These are phyloP conservation scores for Neopestalotiopsis rosae DNA, from an alignment of 2,329 filamentous ascomycete genomes.

Conservation along the genomic window DNA sequence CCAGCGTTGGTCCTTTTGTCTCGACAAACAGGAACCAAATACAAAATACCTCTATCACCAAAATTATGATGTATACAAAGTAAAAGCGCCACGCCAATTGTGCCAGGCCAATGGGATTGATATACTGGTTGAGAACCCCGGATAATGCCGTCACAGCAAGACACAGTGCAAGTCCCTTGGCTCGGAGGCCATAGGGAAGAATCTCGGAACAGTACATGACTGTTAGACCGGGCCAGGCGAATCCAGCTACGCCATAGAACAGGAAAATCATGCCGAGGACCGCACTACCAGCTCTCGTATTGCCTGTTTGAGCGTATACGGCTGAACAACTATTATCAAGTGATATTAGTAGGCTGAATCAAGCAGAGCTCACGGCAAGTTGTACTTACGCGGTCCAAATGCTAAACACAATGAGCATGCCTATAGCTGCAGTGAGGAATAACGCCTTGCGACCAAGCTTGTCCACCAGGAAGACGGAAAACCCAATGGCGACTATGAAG, in stretches of 20 bases:
- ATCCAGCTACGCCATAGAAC: conserved; percentile 54
- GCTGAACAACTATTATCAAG: conserved; percentile 30
- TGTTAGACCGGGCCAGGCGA: conserved; percentile 59
- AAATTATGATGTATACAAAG: conserved; percentile 58
- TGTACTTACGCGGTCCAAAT: conserved; percentile 36
- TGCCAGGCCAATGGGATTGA: conserved; percentile 59
- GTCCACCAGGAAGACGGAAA: conserved; percentile 19
- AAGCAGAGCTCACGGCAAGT: neutral
- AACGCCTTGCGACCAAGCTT: conserved; percentile 22
- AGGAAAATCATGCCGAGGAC: conserved; percentile 35
- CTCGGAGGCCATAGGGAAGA: conserved; percentile 56
- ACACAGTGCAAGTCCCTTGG: conserved; percentile 50
- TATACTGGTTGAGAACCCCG: conserved; percentile 40
- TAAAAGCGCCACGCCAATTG: conserved; percentile 60
- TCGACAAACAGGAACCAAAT: neutral
- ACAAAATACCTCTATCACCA: conserved; percentile 31
- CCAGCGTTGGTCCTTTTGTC: neutral
- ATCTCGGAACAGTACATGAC: conserved; percentile 55
- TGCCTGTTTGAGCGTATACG: conserved; percentile 34
- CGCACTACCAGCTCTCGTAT: conserved; percentile 34
- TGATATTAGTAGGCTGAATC: neutral
- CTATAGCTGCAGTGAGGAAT: conserved; percentile 24
- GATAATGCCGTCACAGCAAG: conserved; percentile 34
- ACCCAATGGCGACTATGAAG: neutral
- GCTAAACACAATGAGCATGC: conserved; percentile 40